A percentile compares a stretch with the other conserved stretches of the same genome.
Evolutionary conservation across 2,329 filamentous ascomycete species (phyloP).

Genomic region (Sporothrix variecibatus): DNA sequence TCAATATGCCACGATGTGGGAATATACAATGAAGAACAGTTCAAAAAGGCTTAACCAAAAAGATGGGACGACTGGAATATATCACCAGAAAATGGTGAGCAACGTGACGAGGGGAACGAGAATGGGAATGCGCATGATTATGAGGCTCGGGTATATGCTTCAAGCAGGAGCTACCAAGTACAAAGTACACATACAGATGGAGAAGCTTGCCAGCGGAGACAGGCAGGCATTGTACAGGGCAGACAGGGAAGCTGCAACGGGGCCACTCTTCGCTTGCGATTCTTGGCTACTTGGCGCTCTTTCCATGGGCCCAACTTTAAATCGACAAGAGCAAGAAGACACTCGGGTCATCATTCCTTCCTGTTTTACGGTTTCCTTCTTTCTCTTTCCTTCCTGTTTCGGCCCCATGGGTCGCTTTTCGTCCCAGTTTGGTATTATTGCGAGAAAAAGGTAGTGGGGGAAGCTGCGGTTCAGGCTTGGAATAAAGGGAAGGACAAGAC

Average conservation of each 20-base stretch:
- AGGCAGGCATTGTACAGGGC: no score
- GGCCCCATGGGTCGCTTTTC: background rate
- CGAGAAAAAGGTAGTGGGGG: background rate
- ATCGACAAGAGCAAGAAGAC: background rate
- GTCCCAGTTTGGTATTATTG: background rate
- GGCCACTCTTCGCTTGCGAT: background rate
- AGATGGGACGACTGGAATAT: background rate
- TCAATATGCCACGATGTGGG: background rate
- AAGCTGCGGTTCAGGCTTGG: background rate
- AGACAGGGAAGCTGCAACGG: slow-evolving; percentile 2
- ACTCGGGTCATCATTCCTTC: slow-evolving; percentile 14
- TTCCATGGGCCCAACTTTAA: background rate
- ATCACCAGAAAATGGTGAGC: background rate
- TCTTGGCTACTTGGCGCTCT: background rate
- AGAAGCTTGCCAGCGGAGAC: background rate
- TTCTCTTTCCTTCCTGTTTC: background rate
- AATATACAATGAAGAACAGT: background rate
- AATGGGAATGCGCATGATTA: background rate
- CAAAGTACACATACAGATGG: background rate
- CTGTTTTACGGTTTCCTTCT: slow-evolving; percentile 3
- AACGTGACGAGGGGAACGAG: background rate
- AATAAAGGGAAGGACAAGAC: background rate
- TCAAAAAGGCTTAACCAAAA: background rate
- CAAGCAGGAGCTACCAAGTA: background rate
- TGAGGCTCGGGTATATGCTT: background rate